A percentile compares a stretch with the other conserved stretches of the same genome.
Evolutionary conservation across 257 asterid genomes (phyloP).

Genomic region (Rauvolfia tetraphylla): DNA sequence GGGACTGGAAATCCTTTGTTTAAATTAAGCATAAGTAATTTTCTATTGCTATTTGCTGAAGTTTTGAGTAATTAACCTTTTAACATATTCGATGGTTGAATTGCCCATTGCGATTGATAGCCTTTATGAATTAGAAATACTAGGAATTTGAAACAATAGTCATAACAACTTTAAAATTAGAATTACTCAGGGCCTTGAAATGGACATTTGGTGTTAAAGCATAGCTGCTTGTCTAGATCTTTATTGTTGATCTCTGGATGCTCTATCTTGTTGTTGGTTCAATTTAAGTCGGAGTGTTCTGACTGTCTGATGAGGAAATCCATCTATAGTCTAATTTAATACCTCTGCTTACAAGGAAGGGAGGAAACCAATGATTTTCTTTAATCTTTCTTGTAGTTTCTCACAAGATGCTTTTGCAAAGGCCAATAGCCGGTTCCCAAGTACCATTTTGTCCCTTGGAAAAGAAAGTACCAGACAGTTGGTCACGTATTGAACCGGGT

Average conservation of each 20-base stretch:
- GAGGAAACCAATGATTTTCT: constrained; percentile 8
- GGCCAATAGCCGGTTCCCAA: constrained; percentile 93
- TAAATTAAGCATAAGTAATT: background rate
- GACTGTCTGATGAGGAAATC: background rate
- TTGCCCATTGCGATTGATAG: background rate
- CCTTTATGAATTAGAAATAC: background rate
- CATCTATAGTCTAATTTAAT: background rate
- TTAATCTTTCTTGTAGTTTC: constrained; percentile 51
- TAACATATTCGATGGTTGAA: background rate
- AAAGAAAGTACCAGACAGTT: constrained; percentile 80
- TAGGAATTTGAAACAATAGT: background rate
- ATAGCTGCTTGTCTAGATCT: background rate
- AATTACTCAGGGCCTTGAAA: background rate
- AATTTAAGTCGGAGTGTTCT: background rate
- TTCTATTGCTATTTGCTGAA: background rate
- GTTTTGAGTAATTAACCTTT: background rate
- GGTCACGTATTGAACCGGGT: constrained; percentile 88
- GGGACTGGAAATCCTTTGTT: background rate
- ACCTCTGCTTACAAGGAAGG: background rate
- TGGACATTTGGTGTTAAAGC: background rate
- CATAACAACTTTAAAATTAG: background rate
- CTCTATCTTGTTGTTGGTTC: background rate
- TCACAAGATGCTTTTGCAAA: constrained; percentile 61
- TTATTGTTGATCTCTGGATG: background rate
- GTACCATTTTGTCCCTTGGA: constrained; percentile 83